A percentile compares a stretch with the other conserved stretches of the same genome.
These are phyloP conservation scores for Chytriomyces hyalinus DNA, from an alignment of 192 early-diverging fungal species.

Conservation along the genomic window DNA sequence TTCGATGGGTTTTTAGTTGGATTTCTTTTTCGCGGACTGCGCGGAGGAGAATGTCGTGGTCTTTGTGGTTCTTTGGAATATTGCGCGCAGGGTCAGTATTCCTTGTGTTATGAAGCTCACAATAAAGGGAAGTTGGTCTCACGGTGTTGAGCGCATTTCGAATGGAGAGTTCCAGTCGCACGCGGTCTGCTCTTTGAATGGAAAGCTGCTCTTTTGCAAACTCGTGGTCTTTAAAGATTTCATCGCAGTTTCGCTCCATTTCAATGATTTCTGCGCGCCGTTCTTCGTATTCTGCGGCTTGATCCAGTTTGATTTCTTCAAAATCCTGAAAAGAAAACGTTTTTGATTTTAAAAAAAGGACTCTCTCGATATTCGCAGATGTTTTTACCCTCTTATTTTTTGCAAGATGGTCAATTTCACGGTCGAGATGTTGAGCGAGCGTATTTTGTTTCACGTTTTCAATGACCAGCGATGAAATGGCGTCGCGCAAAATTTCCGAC, in stretches of 20 bases:
- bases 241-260: conserved; percentile 64
- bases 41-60: conserved; percentile 63
- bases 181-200: conserved; percentile 58
- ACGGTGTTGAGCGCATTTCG: conserved; percentile 39
- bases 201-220: conserved; percentile 65
- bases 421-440: conserved; percentile 58
- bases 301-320: conserved; percentile 59
- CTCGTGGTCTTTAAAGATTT: conserved; percentile 69
- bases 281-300: conserved; percentile 60
- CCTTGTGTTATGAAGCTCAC: neutral
- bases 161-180: conserved; percentile 56
- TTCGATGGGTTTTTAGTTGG: conserved; percentile 55
- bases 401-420: conserved; percentile 59
- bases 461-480: conserved; percentile 56
- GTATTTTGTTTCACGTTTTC: conserved; percentile 64
- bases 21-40: conserved; percentile 65
- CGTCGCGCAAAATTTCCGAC: conserved; percentile 62
- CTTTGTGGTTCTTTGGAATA: conserved; percentile 55
- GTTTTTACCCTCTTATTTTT: conserved; percentile 49
- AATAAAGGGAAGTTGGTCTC: neutral
- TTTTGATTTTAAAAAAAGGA: conserved; percentile 4
- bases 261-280: conserved; percentile 59
- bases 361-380: neutral
- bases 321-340: conserved; percentile 43
- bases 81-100: neutral